Percentiles rank a stretch among this genome's conserved stretches.
Evolutionary conservation across 176 grass and related monocot species (phyloP).

Genomic region (Raddia distichophylla): DNA sequence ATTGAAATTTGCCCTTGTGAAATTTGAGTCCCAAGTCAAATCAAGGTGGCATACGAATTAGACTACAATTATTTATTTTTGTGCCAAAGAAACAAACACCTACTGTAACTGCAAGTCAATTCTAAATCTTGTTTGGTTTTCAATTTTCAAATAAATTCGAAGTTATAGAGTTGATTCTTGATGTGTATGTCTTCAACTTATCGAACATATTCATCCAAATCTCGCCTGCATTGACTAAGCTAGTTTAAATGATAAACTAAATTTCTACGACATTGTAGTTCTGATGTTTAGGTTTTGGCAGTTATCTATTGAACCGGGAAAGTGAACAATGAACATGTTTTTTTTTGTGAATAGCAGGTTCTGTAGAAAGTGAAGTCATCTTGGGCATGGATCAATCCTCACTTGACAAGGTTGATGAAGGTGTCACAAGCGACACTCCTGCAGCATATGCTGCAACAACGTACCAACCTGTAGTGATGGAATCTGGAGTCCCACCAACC

Average conservation of each 20-base stretch:
- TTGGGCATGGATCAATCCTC: conserved; percentile 60
- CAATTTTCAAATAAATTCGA: too few relatives aligned
- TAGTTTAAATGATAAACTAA: background rate
- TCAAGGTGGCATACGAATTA: too few relatives aligned
- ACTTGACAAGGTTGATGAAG: conserved; percentile 34
- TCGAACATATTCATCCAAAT: too few relatives aligned
- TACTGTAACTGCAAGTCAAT: too few relatives aligned
- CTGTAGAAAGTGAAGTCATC: conserved; percentile 9
- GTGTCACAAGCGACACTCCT: conserved; percentile 17
- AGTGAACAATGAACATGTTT: background rate
- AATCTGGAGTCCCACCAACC: conserved; percentile 29
- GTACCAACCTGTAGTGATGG: conserved; percentile 42
- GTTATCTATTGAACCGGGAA: background rate
- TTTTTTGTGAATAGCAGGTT: conserved; percentile 4
- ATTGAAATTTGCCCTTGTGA: too few relatives aligned
- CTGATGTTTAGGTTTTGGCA: background rate
- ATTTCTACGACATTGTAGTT: background rate
- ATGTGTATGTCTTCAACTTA: too few relatives aligned
- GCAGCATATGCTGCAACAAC: conserved; percentile 37
- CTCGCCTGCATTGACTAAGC: too few relatives aligned
- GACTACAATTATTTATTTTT: too few relatives aligned
- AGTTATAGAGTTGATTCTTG: too few relatives aligned
- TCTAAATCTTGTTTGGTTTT: too few relatives aligned
- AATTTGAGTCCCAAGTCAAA: too few relatives aligned
- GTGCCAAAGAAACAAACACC: too few relatives aligned